Evolutionary conservation across 768 basidiomycete species (phyloP).

Genomic region (Plicaturopsis crispa): DNA sequence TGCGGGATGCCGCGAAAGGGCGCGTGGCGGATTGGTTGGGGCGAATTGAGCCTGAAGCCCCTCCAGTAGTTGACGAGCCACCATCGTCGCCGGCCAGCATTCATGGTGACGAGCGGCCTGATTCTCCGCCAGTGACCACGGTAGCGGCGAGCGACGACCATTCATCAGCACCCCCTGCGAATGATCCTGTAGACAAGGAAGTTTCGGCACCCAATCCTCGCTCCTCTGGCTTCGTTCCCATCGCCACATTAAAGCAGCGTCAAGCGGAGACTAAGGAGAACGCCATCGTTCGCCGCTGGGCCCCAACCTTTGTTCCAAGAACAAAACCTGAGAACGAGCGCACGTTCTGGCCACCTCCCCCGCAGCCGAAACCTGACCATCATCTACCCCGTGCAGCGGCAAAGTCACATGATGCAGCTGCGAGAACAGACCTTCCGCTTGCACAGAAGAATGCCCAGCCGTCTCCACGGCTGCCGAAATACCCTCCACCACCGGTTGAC

Average conservation of each 20-base stretch:
- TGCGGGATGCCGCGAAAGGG: constrained; percentile 50
- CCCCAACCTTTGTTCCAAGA: neutral
- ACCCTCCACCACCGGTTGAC: constrained; percentile 28
- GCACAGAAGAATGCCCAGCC: constrained; percentile 12
- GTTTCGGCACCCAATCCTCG: constrained; percentile 54
- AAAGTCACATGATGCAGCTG: too few species aligned
- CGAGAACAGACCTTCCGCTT: constrained; percentile 6
- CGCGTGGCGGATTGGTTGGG: constrained; percentile 77
- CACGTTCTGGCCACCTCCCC: neutral
- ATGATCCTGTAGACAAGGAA: constrained; percentile 8
- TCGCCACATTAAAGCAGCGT: constrained; percentile 44
- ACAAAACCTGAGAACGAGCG: neutral
- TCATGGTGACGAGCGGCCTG: constrained; percentile 2
- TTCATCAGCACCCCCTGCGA: neutral
- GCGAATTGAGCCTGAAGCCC: constrained; percentile 48
- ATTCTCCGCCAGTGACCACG: neutral
- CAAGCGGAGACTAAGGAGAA: constrained; percentile 3
- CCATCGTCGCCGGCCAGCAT: constrained; percentile 18
- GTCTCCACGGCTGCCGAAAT: constrained; percentile 22
- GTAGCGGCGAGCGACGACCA: constrained; percentile 8
- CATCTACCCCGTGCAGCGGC: too few species aligned
- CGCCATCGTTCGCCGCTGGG: neutral
- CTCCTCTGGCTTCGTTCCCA: constrained; percentile 70
- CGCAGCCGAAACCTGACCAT: too few species aligned
- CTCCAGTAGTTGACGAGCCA: constrained; percentile 40